Evolutionary conservation across 169 alveolate species (phyloP), one percentile per base, ranked within the genome.

Genomic region (Plasmodium chabaudi): DNA sequence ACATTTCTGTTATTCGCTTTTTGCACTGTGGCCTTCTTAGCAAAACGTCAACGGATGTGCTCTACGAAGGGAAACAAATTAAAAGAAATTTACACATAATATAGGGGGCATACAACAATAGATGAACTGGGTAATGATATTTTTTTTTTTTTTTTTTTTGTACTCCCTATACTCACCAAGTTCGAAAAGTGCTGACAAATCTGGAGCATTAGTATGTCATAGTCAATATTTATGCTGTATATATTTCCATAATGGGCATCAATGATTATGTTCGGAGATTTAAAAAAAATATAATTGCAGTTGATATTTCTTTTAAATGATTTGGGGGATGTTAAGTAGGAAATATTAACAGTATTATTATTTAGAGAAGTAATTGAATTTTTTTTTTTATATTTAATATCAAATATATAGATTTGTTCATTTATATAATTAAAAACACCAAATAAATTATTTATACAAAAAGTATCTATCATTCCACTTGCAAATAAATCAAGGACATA

Each of bases 181-280:
- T 67, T 79, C 6, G 89, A 68, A 39, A 79, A 79, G 39, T 79
- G 71, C 61, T 79, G 89, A n/a, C 89, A 79, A n/a, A 79, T 79
- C 47, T 79, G 89, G 0, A 79, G 49, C 89, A 79, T 79, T 1
- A 79, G 25, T 7, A 79, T 9, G 39, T 79, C 89, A 44, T 79
- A 79, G 44, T 79, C 89, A 12, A 79, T 25, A 9, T 27, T 21
- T 9, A 79, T 23, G 19, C 55, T 79, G 61, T 79, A 65, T 0
- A 79, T 68, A 51, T 79, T 79, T 1, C 89, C 89, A 57, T 65
- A 67, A 6, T 79, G 89, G n/a, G 65, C 47, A 39, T 79, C 89
- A 12, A 79, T 55, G 13, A 79, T 15, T 2, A 79, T 55, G 15
- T 79, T 65, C 0, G 42, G 67, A 7, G 89, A 46, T 12, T 79